phyloP scores from a whole-genome alignment of 2,329 filamentous ascomycete genomes.

The Neofusicoccum laricinum region DNA sequence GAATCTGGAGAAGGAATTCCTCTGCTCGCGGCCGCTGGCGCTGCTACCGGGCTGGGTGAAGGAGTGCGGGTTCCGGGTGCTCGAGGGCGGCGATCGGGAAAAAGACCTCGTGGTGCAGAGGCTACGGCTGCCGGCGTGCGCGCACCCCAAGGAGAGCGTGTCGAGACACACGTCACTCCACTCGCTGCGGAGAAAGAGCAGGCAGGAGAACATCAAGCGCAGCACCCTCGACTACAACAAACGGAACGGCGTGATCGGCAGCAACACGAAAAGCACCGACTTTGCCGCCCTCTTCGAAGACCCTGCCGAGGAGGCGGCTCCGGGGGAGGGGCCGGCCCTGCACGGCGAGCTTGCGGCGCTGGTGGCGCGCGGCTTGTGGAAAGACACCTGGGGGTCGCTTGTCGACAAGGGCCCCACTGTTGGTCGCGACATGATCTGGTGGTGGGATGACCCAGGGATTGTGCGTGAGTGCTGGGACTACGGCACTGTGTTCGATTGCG shows the following conservation, averaged over 20 bases:
- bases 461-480: conserved; percentile 34
- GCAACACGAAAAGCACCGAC: background rate
- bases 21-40: conserved; percentile 58
- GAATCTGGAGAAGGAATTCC: conserved; percentile 58
- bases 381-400: conserved; percentile 36
- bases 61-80: conserved; percentile 49
- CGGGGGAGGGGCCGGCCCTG: conserved; percentile 19
- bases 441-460: conserved; percentile 39
- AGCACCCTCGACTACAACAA: conserved; percentile 1
- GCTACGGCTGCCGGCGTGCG: conserved; percentile 30
- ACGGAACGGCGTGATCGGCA: background rate
- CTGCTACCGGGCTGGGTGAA: conserved; percentile 60
- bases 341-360: conserved; percentile 32
- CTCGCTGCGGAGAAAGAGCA: background rate
- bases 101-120: conserved; percentile 23
- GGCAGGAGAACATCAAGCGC: background rate
- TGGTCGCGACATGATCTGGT: conserved; percentile 25
- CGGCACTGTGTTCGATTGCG: conserved; percentile 37
- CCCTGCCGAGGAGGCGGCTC: background rate
- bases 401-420: conserved; percentile 25
- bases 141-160: conserved; percentile 11
- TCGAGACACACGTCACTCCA: background rate
- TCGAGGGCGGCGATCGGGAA: background rate
- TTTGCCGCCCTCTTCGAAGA: background rate
- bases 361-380: conserved; percentile 37